Conservation (phyloP, 129 eudicot genomes). For the Helianthus annuus region DNA sequence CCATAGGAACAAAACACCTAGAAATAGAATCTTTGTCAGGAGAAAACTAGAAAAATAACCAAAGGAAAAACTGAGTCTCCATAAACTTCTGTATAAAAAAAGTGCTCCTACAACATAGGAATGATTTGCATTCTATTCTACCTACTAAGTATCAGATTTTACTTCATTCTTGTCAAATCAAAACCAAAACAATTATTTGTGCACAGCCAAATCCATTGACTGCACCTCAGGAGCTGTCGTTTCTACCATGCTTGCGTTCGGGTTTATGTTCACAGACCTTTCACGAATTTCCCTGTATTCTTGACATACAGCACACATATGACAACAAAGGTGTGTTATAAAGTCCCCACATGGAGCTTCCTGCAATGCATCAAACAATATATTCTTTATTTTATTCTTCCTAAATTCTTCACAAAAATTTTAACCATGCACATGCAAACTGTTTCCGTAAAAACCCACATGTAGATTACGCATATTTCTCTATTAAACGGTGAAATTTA, state of each 20-base stretch:
- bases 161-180: neutral
- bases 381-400: neutral
- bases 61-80: no score
- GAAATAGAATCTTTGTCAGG: no score
- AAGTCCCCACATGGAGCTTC: constrained; percentile 95
- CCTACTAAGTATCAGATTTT: no score
- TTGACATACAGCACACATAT: constrained; percentile 82
- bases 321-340: constrained; percentile 76
- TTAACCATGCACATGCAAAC: neutral
- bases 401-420: neutral
- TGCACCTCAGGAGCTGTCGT: constrained; percentile 71
- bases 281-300: constrained; percentile 90
- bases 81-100: neutral
- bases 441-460: constrained; percentile 1
- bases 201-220: constrained; percentile 56
- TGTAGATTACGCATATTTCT: neutral
- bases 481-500: neutral
- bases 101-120: neutral
- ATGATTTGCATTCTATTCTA: neutral
- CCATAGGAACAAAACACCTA: no score
- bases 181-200: constrained; percentile 1
- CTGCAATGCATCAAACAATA: constrained; percentile 31
- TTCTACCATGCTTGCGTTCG: constrained; percentile 37
- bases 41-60: no score
- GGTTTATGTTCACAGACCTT: constrained; percentile 49